phyloP scores from a whole-genome alignment of 2,329 filamentous ascomycete genomes.

The Emydomyces testavorans region DNA sequence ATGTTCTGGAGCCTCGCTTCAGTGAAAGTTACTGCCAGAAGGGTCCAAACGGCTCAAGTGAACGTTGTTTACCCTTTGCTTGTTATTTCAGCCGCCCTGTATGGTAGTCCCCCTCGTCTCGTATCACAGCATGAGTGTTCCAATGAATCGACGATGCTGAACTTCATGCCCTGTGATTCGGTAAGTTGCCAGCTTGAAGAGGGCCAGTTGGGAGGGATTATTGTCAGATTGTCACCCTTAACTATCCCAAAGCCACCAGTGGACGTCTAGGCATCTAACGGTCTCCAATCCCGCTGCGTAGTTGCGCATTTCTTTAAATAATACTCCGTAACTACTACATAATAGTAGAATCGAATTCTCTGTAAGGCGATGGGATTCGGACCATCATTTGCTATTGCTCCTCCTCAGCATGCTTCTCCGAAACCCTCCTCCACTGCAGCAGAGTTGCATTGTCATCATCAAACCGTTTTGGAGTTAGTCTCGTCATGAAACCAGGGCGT shows the following conservation, averaged over 20 bases:
- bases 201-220: background rate
- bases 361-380: too few species aligned
- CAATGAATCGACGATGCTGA: background rate
- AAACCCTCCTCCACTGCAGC: background rate
- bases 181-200: too few species aligned
- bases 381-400: too few species aligned
- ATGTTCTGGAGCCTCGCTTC: too few species aligned
- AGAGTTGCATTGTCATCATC: background rate
- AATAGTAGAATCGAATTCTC: too few species aligned
- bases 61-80: too few species aligned
- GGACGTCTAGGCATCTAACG: constrained; percentile 1
- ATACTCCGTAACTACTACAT: too few species aligned
- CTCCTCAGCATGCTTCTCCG: background rate
- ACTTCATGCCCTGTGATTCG: background rate
- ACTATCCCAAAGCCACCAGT: constrained; percentile 1
- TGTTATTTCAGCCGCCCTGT: background rate
- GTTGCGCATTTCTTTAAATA: too few species aligned
- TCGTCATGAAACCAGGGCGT: constrained; percentile 6
- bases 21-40: too few species aligned
- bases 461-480: background rate
- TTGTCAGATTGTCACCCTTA: background rate
- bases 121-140: background rate
- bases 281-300: background rate
- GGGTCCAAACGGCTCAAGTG: too few species aligned
- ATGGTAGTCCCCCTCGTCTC: background rate